Base-by-base conservation (phyloP, 345 rosid species). In the Syzygium oleosum region DNA sequence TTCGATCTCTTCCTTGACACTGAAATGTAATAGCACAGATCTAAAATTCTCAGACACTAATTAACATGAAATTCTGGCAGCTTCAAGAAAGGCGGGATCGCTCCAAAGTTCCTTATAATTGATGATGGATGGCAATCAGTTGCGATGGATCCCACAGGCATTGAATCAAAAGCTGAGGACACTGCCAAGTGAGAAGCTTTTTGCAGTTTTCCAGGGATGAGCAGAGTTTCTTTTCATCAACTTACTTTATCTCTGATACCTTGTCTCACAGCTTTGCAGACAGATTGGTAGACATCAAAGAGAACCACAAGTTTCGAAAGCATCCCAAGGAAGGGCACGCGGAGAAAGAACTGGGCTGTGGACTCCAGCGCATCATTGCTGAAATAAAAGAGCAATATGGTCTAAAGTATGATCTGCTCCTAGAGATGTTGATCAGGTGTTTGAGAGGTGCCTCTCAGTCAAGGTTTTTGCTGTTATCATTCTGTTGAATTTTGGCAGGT, bases 131-230 rank as follows among this genome's bases (percentile, higher is more conserved):
- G 91, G 91, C 92, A 89, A 52, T 61, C 86, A 12, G 97, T 94
- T 54, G 93, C 89, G 73, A 93, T 93, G 96, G 97, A 95, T 93
- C 90, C 93, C 41, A 84, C 83, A 56, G 84, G 92, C 65, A 31
- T 87, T 27, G 94, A 90, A 86, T 88, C 85, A 58, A 89, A 85
- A 84, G 94, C 96, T 79, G 96, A 93, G 89, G 93, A 94, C 85
- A 19, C 94, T 51, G 96, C 96, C 88, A 94, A 94, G 96, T 93
- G 89, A 92, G 92, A 16, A 53, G 49, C 80, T 34, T 34, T 73
- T 73, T 38, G 80, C 25, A 19, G 49, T 73, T 34, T 38, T 9
- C 25, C 49, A 19, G 80, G 23, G 80, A 73, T 73, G 13, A 73
- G 80, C 49, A 73, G 49, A 73, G 46, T 73, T 73, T 19, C 49